Conservation (phyloP, 345 rosid genomes). For the Ceriops zippeliana region DNA sequence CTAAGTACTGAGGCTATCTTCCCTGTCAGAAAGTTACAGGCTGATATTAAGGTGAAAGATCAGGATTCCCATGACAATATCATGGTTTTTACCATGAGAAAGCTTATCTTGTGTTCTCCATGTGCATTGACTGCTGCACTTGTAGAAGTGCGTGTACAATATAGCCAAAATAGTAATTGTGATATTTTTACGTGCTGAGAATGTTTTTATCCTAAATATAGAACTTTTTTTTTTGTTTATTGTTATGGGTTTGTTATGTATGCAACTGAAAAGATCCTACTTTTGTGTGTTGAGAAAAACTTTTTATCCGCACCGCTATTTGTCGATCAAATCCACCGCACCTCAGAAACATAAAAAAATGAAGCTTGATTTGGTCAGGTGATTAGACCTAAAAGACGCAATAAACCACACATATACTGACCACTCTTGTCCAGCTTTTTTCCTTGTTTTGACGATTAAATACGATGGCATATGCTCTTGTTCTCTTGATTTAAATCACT, state of each 20-base stretch:
- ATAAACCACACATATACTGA: conserved; percentile 21
- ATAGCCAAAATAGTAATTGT: not conserved
- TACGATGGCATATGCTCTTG: conserved; percentile 18
- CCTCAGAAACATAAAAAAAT: conserved; percentile 19
- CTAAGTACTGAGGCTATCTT: conserved; percentile 16
- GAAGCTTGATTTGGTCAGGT: conserved; percentile 22
- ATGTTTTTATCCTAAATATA: not conserved
- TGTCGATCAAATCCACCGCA: conserved; percentile 32
- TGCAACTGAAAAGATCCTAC: not conserved
- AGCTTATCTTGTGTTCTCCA: not conserved
- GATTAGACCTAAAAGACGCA: conserved; percentile 23
- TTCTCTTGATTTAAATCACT: conserved; percentile 35
- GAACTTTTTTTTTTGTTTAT: not conserved
- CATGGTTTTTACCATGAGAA: not conserved
- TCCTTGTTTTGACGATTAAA: not conserved
- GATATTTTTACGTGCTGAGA: not conserved
- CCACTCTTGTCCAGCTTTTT: conserved; percentile 27
- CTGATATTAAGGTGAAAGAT: conserved; percentile 25
- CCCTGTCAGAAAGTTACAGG: conserved; percentile 25
- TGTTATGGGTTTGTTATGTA: not conserved
- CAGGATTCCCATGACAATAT: conserved; percentile 18
- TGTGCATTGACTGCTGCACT: conserved; percentile 1
- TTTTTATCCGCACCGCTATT: conserved; percentile 8
- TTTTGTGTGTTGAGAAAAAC: not conserved
- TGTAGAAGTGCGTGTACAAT: not conserved